A percentile compares a stretch with the other conserved stretches of the same genome.
These are phyloP conservation scores for Polytolypa hystricis DNA, from an alignment of 2,329 filamentous ascomycete genomes.

Conservation along the genomic window DNA sequence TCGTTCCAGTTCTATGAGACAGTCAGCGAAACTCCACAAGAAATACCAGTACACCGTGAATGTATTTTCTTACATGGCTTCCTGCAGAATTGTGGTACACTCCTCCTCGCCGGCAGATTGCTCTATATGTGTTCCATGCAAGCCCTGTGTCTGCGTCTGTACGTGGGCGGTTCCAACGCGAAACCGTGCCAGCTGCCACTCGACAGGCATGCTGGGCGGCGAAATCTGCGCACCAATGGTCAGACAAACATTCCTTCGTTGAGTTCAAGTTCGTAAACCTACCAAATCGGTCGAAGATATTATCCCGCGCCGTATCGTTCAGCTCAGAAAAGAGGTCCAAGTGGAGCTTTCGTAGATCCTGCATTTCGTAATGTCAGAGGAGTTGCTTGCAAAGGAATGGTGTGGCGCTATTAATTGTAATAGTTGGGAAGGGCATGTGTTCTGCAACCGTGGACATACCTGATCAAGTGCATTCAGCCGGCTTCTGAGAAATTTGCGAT, in stretches of 20 bases:
- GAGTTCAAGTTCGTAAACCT: too few relatives aligned
- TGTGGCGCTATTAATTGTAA: background rate
- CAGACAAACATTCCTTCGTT: too few relatives aligned
- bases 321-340: background rate
- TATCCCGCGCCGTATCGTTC: too few relatives aligned
- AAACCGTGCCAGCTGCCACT: background rate
- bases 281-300: too few relatives aligned
- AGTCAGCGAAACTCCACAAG: background rate
- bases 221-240: too few relatives aligned
- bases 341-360: background rate
- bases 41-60: background rate
- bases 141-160: slow-evolving; percentile 32
- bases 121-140: slow-evolving; percentile 45
- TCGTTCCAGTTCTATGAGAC: slow-evolving; percentile 8
- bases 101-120: slow-evolving; percentile 42
- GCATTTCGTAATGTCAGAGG: background rate
- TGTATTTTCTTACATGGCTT: slow-evolving; percentile 22
- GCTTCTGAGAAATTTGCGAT: slow-evolving; percentile 27
- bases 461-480: background rate
- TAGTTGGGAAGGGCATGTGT: background rate
- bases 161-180: background rate
- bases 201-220: background rate
- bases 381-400: background rate
- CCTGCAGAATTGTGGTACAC: slow-evolving; percentile 35
- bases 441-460: background rate